Evolutionary conservation across 2,329 filamentous ascomycete genomes (phyloP), one percentile per base, ranked within the genome.

Genomic region (Colletotrichum incanum): DNA sequence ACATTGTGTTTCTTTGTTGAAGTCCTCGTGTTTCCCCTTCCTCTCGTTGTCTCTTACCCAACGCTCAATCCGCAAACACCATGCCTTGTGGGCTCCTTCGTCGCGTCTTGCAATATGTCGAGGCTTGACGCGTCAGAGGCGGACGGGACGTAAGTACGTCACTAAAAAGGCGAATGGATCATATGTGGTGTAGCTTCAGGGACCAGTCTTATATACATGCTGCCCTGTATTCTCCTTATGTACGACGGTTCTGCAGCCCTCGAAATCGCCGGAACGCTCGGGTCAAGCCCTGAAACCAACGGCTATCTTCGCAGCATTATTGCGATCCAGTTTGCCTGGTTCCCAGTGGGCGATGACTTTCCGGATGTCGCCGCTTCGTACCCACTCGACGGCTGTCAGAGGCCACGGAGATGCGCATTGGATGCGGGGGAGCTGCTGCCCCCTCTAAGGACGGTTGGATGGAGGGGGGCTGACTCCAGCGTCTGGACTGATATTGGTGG

Each of bases 351-450:
- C 61, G n/a, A 41, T 26, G 45, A 62, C 23, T 41, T 23, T 12
- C 14, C 37, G 65, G 58, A 34, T 55, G 64, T 55, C 26, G 37
- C 58, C 58, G 43, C 43, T 45, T 34, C 20, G 50, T 71, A 56
- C 31, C 65, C 68, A 63, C 68, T 43, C 31, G 52, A 47, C 20
- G 23, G 16, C 37, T 28, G 20, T 66, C 43, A 68, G 23, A 50
- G 43, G 16, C 28, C 11, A 52, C 52, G 16, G 18, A 37, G 31
- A 23, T 45, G 12, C 56, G 55, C 31, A 28, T 58, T n/a, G 49
- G 18, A 71, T 68, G 65, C 65, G 65, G 64, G 62, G 68, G 50
- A 62, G 34, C 43, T 28, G 54, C 64, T 34, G n/a, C 31, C 52
- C 2, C 61, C 52, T 58, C 47, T 11, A n/a, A 67, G 45, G 39